A percentile compares a stretch with the other conserved stretches of the same genome.
These are phyloP conservation scores for Globisporangium sylvaticum DNA, from an alignment of 352 stramenopile species.

Conservation along the genomic window DNA sequence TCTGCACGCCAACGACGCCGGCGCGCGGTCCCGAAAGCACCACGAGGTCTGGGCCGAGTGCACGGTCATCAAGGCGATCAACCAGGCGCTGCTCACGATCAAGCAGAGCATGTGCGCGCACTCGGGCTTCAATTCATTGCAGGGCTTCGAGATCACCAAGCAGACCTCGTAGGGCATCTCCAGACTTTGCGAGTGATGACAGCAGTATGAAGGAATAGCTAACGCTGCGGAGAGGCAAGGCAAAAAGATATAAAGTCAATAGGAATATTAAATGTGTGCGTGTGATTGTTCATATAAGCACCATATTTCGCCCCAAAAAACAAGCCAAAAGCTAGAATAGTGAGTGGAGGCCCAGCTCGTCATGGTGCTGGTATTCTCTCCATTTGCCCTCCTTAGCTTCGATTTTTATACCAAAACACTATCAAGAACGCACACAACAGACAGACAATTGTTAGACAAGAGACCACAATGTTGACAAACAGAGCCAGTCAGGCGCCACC, in stretches of 20 bases:
- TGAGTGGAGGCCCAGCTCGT: neutral
- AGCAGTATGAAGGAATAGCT: neutral
- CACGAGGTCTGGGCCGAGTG: slow-evolving; percentile 29
- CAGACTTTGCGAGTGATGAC: neutral
- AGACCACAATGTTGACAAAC: neutral
- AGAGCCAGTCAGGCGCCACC: neutral
- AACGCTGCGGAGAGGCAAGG: neutral
- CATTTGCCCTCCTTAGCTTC: neutral
- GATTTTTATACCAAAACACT: neutral
- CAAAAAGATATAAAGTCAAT: neutral
- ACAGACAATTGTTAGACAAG: neutral
- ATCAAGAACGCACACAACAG: neutral
- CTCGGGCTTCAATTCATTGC: slow-evolving; percentile 16
- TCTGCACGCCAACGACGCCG: slow-evolving; percentile 4
- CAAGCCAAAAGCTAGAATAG: neutral
- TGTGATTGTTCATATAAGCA: neutral
- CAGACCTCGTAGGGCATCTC: neutral
- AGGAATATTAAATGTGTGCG: neutral
- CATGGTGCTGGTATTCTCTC: neutral
- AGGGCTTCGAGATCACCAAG: slow-evolving; percentile 9
- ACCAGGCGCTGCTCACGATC: slow-evolving; percentile 19
- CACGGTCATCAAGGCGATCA: slow-evolving; percentile 24
- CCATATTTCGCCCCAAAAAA: neutral
- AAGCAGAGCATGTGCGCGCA: slow-evolving; percentile 14
- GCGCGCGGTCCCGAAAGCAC: slow-evolving; percentile 11